A percentile compares a stretch with the other conserved stretches of the same genome.
Conservation (phyloP, 2,329 filamentous ascomycete species). For the Aspergillus sp. region DNA sequence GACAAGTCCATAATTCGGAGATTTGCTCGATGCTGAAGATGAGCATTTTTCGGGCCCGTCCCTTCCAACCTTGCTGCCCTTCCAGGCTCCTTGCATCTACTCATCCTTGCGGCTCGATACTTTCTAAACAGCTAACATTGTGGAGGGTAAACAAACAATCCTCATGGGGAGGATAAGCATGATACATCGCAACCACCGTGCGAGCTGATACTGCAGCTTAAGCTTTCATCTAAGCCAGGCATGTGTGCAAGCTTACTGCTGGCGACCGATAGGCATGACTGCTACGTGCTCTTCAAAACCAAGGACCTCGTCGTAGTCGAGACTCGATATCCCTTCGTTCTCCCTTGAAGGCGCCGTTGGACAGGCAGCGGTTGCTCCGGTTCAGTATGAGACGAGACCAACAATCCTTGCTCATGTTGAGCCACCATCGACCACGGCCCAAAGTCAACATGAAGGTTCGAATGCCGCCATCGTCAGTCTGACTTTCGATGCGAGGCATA, state of each 20-base stretch:
- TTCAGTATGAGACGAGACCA: slow-evolving; percentile 1
- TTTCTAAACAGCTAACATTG: background rate
- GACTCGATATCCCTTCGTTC: background rate
- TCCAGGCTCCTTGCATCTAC: slow-evolving; percentile 31
- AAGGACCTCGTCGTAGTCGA: background rate
- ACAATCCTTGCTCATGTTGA: background rate
- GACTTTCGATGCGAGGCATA: background rate
- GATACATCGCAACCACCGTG: background rate
- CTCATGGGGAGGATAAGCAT: background rate
- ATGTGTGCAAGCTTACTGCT: slow-evolving; percentile 1
- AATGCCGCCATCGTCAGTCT: background rate
- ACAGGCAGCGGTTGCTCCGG: background rate
- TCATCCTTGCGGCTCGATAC: slow-evolving; percentile 27
- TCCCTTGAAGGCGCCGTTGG: background rate
- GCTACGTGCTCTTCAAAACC: background rate
- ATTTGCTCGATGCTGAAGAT: background rate
- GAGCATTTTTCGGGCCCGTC: slow-evolving; percentile 1
- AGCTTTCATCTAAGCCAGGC: slow-evolving; percentile 2
- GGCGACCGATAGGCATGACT: background rate
- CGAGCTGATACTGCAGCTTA: slow-evolving; percentile 4
- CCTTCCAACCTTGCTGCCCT: slow-evolving; percentile 11
- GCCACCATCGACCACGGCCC: background rate
- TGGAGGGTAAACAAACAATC: slow-evolving; percentile 1
- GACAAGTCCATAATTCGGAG: background rate
- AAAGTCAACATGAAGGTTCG: background rate